These are phyloP conservation scores for Aspergillus udagawae DNA, from an alignment of 2,329 filamentous ascomycete genomes.

Conservation along the genomic window DNA sequence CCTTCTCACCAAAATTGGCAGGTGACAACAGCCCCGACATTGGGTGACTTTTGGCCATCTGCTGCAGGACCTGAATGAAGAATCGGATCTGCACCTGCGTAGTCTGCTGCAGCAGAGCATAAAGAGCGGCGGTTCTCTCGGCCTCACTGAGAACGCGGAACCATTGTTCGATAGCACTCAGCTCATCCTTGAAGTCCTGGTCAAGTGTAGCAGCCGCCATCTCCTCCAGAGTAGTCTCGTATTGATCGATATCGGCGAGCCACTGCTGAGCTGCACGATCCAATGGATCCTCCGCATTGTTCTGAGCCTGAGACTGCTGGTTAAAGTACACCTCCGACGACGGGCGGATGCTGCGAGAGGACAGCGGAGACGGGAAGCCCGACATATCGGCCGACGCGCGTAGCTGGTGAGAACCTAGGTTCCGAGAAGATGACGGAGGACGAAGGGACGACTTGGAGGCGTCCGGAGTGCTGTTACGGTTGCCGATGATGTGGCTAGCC, in stretches of 20 bases:
- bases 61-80: slow-evolving; percentile 97
- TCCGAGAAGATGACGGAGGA: slow-evolving; percentile 77
- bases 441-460: slow-evolving; percentile 76
- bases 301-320: slow-evolving; percentile 65
- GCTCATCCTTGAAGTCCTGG: slow-evolving; percentile 98
- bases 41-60: slow-evolving; percentile 97
- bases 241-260: slow-evolving; percentile 98
- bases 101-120: slow-evolving; percentile 94
- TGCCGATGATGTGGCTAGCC: slow-evolving; percentile 67
- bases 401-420: slow-evolving; percentile 76
- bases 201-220: slow-evolving; percentile 99
- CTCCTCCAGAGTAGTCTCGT: slow-evolving; percentile 96
- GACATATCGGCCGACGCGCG: slow-evolving; percentile 96
- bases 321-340: slow-evolving; percentile 92
- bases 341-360: slow-evolving; percentile 78
- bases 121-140: slow-evolving; percentile 90
- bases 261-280: slow-evolving; percentile 96
- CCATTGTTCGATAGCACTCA: slow-evolving; percentile 99
- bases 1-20: slow-evolving; percentile 89
- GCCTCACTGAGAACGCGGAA: slow-evolving; percentile 96
- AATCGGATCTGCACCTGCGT: slow-evolving; percentile 98
- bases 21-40: slow-evolving; percentile 95
- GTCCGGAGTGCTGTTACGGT: slow-evolving; percentile 97
- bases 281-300: slow-evolving; percentile 73
- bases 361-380: slow-evolving; percentile 66